Conservation (phyloP, 106 monocot genomes). For the Dioscorea alata region DNA sequence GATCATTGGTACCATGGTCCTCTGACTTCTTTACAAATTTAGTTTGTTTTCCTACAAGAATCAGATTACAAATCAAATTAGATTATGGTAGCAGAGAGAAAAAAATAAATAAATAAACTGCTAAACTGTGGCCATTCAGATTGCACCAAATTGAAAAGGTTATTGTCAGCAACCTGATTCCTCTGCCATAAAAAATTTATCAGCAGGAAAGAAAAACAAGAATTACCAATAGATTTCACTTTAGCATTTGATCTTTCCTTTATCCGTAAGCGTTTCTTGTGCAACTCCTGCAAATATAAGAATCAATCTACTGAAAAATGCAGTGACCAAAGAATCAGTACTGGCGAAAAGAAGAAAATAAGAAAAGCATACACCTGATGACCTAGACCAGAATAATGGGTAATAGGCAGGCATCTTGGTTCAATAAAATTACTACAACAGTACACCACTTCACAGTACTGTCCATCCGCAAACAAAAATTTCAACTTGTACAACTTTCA, state of each 20-base stretch:
- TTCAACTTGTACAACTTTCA: too few relatives aligned
- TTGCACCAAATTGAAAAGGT: too few relatives aligned
- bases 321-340: too few relatives aligned
- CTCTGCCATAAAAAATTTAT: not conserved
- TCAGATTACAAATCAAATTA: not conserved
- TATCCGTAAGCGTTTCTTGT: conserved; percentile 38
- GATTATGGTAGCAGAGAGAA: not conserved
- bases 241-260: conserved; percentile 31
- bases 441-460: too few relatives aligned
- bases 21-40: too few relatives aligned
- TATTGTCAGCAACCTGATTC: too few relatives aligned
- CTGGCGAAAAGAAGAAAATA: not conserved
- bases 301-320: not conserved
- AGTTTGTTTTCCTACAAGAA: not conserved
- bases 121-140: too few relatives aligned
- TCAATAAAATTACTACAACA: too few relatives aligned
- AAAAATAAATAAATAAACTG: too few relatives aligned
- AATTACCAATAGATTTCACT: conserved; percentile 41
- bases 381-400: not conserved
- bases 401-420: too few relatives aligned
- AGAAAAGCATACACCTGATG: not conserved
- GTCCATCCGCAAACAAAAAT: too few relatives aligned
- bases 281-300: conserved; percentile 35
- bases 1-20: too few relatives aligned
- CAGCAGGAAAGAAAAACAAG: not conserved